Base-by-base conservation (phyloP, 345 rosid species). In the Populus deltoides region DNA sequence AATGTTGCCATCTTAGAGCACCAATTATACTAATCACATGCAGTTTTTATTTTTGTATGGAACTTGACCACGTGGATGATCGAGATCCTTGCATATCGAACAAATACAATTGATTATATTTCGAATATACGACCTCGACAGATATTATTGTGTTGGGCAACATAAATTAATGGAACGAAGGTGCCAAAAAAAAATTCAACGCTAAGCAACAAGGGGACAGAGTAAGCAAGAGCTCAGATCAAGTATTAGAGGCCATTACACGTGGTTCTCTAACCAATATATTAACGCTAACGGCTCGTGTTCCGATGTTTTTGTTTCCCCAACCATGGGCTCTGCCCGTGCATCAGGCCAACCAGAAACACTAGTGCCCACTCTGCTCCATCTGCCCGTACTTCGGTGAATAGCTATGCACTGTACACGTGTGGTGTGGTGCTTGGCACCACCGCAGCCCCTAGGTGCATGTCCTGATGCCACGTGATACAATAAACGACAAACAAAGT, bases 231-330 rank as follows among this genome's bases (percentile, higher is more conserved):
- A 59, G 29, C 65, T 59, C 29, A 9, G 13, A 38, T 3, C 43
- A 20, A 71, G 62, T 18, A 31, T 4, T 27, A 35, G 5, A 51
- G n/a, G 63, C 2, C 33, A 29, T 8, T 3, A 13, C 36, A 35
- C 69, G 62, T 39, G 25, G 3, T 61, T 62, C 7, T 6, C 1
- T 16, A 25, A 39, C 1, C 25, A 61, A 45, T 13, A 9, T 41
- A 11, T 6, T 43, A 47, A 66, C 12, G 15, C 8, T 17, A 63
- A 15, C 1, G 71, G 81, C 87, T 33, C 90, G 22, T 55, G 13
- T 77, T 71, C 25, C 86, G 80, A 85, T 84, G 88, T 68, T 72
- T 35, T 78, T 73, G 88, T 81, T 74, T 78, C 86, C 81, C 79
- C 79, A n/a, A 62, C 77, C 61, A 16, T 71, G 36, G 73, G 63